Evolutionary conservation across 2,329 filamentous ascomycete species (phyloP), one percentile per base, ranked within the genome.

Genomic region (Epichloe gansuensis): DNA sequence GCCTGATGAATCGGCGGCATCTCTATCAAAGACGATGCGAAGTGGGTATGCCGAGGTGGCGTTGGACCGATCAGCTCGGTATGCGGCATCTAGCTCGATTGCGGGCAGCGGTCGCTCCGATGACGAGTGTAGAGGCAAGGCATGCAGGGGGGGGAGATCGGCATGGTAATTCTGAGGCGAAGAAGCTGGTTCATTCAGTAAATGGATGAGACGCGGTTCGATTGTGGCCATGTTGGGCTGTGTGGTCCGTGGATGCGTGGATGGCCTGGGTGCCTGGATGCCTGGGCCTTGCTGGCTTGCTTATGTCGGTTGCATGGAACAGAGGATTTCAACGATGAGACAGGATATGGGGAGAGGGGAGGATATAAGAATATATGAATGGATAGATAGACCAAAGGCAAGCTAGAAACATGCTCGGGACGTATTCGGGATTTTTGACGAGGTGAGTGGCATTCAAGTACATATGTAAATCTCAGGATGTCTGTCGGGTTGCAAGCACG

Each of bases 151-250:
- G 39, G 79, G 78, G 3, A 81, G 72, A 54, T 78, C 76, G 60
- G 74, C 67, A 55, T 73, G 71, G 59, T 68, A 70, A 59, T 70
- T 67, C 57, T 71, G 71, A 45, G 74, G 72, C 56, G 71, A 70
- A 42, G 54, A 53, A 21, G 71, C 71, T 47, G 72, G 73, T 60
- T 80, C 75, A 66, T 83, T 83, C 61, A 83, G 71, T 58, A 83
- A 68, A 64, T 82, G 78, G 63, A 82, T 84, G 58, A 84, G 72
- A 63, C 80, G 77, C 63, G 80, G 80, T 74, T 84, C 80, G 68
- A 83, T 83, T 62, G 78, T 82, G 59, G 78, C 77, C 77, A 81
- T 81, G 67, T 66, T 78, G 72, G 44, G 47, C 51, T 48, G 47
- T 41, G 35, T 78, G 72, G 40, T 43, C 51, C 41, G 47, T 41